These are phyloP conservation scores for Carex pumila DNA, from an alignment of 176 grass and related monocot genomes.

Conservation along the genomic window DNA sequence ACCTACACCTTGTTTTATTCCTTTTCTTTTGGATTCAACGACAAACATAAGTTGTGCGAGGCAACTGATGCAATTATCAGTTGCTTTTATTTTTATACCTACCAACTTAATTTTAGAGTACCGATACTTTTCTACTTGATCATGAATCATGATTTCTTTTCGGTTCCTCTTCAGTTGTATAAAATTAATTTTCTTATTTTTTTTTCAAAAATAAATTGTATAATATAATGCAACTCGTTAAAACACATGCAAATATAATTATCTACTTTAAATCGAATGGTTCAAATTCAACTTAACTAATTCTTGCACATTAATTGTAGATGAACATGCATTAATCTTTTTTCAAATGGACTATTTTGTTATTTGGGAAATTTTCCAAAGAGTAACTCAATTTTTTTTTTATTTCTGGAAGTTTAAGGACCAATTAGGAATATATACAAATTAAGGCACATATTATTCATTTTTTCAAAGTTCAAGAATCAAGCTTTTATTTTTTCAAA, in stretches of 20 bases:
- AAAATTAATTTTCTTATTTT: not conserved
- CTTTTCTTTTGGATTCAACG: not conserved
- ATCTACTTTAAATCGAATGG: not conserved
- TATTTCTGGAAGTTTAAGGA: too few relatives aligned
- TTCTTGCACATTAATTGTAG: not conserved
- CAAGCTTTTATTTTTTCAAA: too few relatives aligned
- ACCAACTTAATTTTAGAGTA: not conserved
- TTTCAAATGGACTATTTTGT: too few relatives aligned
- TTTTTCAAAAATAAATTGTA: not conserved
- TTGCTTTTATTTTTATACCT: not conserved
- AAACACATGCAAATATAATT: not conserved
- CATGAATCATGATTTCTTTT: too few relatives aligned
- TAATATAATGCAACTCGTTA: not conserved
- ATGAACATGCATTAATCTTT: too few relatives aligned
- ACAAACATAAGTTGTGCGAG: not conserved
- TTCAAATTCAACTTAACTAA: not conserved
- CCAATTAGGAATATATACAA: too few relatives aligned
- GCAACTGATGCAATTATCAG: not conserved
- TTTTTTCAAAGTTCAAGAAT: too few relatives aligned
- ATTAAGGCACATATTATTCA: too few relatives aligned
- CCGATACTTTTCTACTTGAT: too few relatives aligned
- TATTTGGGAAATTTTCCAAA: too few relatives aligned
- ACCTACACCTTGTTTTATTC: not conserved
- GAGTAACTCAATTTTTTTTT: too few relatives aligned
- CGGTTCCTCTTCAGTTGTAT: too few relatives aligned